phyloP scores from a whole-genome alignment of 192 early-diverging fungal species.

The Linnemannia hyalina region DNA sequence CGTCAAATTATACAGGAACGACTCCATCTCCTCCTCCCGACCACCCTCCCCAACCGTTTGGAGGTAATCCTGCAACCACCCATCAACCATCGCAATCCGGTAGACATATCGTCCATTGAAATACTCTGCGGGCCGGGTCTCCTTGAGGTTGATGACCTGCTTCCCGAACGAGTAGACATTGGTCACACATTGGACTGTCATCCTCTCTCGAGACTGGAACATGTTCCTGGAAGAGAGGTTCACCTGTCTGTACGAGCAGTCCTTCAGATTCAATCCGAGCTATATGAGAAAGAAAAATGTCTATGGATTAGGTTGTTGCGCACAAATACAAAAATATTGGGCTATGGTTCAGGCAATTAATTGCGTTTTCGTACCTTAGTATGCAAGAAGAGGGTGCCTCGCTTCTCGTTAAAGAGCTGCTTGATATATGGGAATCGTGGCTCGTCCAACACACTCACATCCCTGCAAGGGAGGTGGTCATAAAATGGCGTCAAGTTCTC shows the following conservation, averaged over 20 bases:
- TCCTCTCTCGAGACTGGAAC: conserved; percentile 57
- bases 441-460: conserved; percentile 29
- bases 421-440: conserved; percentile 14
- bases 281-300: not conserved
- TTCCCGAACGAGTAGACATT: conserved; percentile 65
- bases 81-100: conserved; percentile 60
- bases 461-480: conserved; percentile 21
- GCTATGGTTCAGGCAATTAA: not conserved
- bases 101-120: conserved; percentile 59
- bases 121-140: conserved; percentile 59
- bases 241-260: not conserved
- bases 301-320: not conserved
- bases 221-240: conserved; percentile 31
- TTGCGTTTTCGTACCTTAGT: conserved; percentile 20
- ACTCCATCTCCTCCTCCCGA: conserved; percentile 22
- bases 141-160: conserved; percentile 53
- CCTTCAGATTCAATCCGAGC: conserved; percentile 35
- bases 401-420: conserved; percentile 14
- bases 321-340: not conserved
- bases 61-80: conserved; percentile 49
- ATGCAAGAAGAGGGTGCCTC: conserved; percentile 18
- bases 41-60: not conserved
- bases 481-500: conserved; percentile 22
- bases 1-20: conserved; percentile 34
- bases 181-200: conserved; percentile 60